Percentiles rank a stretch among this genome's conserved stretches.
phyloP scores from a whole-genome alignment of 768 basidiomycete genomes.

The Macrolepiota albuminosa region DNA sequence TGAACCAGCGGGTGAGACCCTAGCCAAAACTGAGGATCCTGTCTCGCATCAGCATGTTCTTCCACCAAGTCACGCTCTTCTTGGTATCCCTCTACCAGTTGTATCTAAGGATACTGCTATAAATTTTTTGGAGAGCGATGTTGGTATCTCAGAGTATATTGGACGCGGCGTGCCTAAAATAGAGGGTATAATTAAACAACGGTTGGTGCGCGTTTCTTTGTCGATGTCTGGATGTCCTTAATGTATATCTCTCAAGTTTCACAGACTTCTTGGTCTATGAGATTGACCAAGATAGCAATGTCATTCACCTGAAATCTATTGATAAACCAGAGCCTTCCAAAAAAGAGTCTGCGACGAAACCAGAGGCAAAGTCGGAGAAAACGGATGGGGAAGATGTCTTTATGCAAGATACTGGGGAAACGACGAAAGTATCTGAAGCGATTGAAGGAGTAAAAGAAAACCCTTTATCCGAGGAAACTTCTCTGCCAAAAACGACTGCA shows the following conservation, averaged over 20 bases:
- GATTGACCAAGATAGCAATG: slow-evolving; percentile 75
- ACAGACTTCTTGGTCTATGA: slow-evolving; percentile 97
- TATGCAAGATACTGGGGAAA: slow-evolving; percentile 17
- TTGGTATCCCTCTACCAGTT: slow-evolving; percentile 53
- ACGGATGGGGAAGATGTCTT: slow-evolving; percentile 16
- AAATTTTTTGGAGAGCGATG: slow-evolving; percentile 72
- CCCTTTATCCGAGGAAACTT: slow-evolving; percentile 4
- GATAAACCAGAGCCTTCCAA: slow-evolving; percentile 59
- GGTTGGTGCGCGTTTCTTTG: slow-evolving; percentile 42
- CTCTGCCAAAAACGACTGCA: slow-evolving; percentile 3
- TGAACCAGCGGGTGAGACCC: slow-evolving; percentile 3
- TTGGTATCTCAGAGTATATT: slow-evolving; percentile 89
- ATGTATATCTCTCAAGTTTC: slow-evolving; percentile 51
- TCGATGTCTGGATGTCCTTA: neutral
- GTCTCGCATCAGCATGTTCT: slow-evolving; percentile 35
- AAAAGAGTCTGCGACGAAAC: slow-evolving; percentile 25
- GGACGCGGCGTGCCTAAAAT: slow-evolving; percentile 65
- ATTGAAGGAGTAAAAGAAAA: slow-evolving; percentile 10
- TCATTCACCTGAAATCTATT: slow-evolving; percentile 78
- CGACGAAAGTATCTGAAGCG: slow-evolving; percentile 5
- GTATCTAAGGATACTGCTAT: slow-evolving; percentile 45
- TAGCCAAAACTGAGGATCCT: neutral
- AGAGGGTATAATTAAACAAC: slow-evolving; percentile 94
- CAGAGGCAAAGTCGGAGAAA: slow-evolving; percentile 15
- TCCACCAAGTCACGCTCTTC: slow-evolving; percentile 71